A percentile compares a stretch with the other conserved stretches of the same genome.
phyloP scores from a whole-genome alignment of 202 grass and related monocot species.

The Carex sylvatica region DNA sequence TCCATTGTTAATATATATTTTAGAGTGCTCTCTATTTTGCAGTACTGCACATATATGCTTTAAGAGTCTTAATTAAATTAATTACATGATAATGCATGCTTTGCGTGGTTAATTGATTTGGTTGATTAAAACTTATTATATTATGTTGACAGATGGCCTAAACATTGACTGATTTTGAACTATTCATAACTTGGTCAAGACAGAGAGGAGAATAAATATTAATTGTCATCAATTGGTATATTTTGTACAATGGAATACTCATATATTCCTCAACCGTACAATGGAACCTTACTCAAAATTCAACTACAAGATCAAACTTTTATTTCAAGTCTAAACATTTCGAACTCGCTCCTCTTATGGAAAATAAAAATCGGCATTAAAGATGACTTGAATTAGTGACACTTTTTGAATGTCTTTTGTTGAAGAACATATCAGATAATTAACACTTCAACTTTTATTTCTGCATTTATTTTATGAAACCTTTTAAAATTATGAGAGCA shows the following conservation, averaged over 20 bases:
- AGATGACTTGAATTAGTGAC: background rate
- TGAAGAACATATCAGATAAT: too few species aligned
- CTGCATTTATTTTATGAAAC: background rate
- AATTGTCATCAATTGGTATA: background rate
- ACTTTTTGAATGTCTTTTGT: too few species aligned
- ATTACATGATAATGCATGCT: too few species aligned
- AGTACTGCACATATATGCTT: background rate
- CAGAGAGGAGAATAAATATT: background rate
- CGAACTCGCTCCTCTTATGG: too few species aligned
- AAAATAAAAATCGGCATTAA: background rate
- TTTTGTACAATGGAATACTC: too few species aligned
- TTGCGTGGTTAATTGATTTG: too few species aligned
- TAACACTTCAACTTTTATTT: background rate
- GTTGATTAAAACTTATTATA: background rate
- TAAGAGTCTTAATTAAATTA: background rate
- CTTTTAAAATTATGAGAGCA: background rate
- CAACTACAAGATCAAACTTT: too few species aligned
- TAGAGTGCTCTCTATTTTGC: background rate
- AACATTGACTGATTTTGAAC: background rate
- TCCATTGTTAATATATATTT: background rate
- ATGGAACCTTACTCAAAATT: too few species aligned
- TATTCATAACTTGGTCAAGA: background rate
- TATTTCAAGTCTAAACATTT: too few species aligned
- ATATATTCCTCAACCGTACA: too few species aligned
- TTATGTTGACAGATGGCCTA: background rate